Percentiles rank a stretch among this genome's conserved stretches.
phyloP scores from a whole-genome alignment of 352 stramenopile species.

The Pythium vanterpoolii region DNA sequence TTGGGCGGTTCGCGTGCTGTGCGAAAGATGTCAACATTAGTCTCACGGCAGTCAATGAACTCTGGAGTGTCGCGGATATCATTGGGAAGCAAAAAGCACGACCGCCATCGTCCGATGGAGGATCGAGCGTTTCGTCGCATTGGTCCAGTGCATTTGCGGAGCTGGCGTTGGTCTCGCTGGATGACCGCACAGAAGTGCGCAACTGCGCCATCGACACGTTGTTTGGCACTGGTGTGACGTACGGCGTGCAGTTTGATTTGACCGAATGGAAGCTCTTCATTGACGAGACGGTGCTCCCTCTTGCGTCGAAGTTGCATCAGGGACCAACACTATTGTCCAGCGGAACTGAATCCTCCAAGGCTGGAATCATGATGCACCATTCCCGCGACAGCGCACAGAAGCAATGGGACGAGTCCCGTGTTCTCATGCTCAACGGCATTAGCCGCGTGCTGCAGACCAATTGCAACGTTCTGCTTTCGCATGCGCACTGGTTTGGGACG shows the following conservation, averaged over 20 bases:
- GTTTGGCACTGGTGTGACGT: constrained; percentile 95
- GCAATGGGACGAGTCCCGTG: constrained; percentile 96
- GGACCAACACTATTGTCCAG: constrained; percentile 18
- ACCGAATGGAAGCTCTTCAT: constrained; percentile 92
- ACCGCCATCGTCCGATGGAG: neutral
- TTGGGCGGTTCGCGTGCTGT: constrained; percentile 91
- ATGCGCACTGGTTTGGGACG: constrained; percentile 53
- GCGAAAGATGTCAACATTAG: constrained; percentile 97
- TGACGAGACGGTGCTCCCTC: constrained; percentile 91
- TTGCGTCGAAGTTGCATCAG: constrained; percentile 67
- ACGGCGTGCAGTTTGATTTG: constrained; percentile 89
- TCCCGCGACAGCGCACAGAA: constrained; percentile 94
- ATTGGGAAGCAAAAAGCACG: constrained; percentile 61
- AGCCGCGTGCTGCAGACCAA: constrained; percentile 91
- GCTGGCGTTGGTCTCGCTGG: constrained; percentile 86
- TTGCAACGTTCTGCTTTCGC: constrained; percentile 57
- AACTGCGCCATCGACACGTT: constrained; percentile 98
- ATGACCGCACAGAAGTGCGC: constrained; percentile 92
- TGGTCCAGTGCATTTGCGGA: constrained; percentile 77
- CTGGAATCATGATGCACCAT: constrained; percentile 90
- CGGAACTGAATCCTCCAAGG: neutral
- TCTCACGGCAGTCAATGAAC: constrained; percentile 95
- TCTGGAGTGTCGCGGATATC: constrained; percentile 93
- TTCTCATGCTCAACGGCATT: constrained; percentile 93
- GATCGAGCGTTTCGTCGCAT: constrained; percentile 18